Evolutionary conservation across 108 stramenopile genomes (phyloP).

Genomic region (Pelagomonas calceolata): DNA sequence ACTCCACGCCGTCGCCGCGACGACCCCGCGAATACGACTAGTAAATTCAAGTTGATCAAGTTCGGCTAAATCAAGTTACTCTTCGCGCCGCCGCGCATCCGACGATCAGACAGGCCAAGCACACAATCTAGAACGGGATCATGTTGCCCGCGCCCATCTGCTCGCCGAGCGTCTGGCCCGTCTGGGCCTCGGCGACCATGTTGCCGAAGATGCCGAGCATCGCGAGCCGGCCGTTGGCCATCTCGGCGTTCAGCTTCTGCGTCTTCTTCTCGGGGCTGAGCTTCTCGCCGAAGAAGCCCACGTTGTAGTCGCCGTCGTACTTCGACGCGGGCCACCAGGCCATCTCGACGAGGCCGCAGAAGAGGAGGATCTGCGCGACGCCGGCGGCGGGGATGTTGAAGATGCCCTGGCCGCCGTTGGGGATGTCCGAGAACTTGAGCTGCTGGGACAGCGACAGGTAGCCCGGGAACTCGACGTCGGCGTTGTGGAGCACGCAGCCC

Average conservation of each 20-base stretch:
- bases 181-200: too few relatives aligned
- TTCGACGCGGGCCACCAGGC: slow-evolving; percentile 32
- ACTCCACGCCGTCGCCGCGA: too few relatives aligned
- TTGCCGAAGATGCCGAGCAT: too few relatives aligned
- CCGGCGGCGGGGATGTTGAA: slow-evolving; percentile 33
- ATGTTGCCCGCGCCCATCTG: too few relatives aligned
- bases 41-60: too few relatives aligned
- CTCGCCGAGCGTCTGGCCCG: too few relatives aligned
- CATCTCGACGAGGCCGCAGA: slow-evolving; percentile 37
- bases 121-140: too few relatives aligned
- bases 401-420: slow-evolving; percentile 13
- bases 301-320: slow-evolving; percentile 29
- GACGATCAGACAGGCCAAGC: too few relatives aligned
- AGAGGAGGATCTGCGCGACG: slow-evolving; percentile 29
- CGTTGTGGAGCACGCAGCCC: slow-evolving; percentile 35
- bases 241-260: slow-evolving; percentile 15
- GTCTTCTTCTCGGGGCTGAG: not conserved
- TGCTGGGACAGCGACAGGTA: slow-evolving; percentile 35
- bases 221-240: too few relatives aligned
- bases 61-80: too few relatives aligned
- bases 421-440: slow-evolving; percentile 31
- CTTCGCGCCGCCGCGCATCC: too few relatives aligned
- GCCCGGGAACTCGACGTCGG: slow-evolving; percentile 46
- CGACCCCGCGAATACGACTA: too few relatives aligned
- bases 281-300: slow-evolving; percentile 9